Conservation (phyloP, 2,329 filamentous ascomycete species). For the Mycosphaerelloides madeirae region DNA sequence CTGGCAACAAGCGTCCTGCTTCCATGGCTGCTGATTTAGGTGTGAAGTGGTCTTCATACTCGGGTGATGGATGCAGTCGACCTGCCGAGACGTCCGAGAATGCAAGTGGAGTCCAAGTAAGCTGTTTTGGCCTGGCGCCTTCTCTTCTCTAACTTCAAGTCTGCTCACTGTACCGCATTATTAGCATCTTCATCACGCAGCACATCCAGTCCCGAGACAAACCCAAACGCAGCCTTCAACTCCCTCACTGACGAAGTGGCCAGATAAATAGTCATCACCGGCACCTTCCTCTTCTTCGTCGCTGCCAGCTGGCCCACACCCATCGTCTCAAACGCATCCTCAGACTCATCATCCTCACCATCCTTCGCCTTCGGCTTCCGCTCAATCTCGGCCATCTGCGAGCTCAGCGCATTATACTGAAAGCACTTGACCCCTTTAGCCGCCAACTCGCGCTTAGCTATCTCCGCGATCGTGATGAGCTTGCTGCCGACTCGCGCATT, state of each 20-base stretch:
- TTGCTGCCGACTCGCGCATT: slow-evolving; percentile 50
- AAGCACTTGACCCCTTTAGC: slow-evolving; percentile 44
- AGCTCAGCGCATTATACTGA: slow-evolving; percentile 31
- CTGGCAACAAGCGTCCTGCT: too few relatives aligned
- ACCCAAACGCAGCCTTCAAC: slow-evolving; percentile 48
- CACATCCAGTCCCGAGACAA: slow-evolving; percentile 7
- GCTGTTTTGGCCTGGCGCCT: too few relatives aligned
- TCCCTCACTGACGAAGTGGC: slow-evolving; percentile 52
- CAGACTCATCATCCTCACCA: slow-evolving; percentile 14
- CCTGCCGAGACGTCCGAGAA: too few relatives aligned
- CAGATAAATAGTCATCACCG: slow-evolving; percentile 59
- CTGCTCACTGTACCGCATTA: slow-evolving; percentile 8
- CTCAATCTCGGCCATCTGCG: slow-evolving; percentile 23
- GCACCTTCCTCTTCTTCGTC: slow-evolving; percentile 47
- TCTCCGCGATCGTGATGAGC: slow-evolving; percentile 64
- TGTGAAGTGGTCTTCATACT: too few relatives aligned
- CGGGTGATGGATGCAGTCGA: too few relatives aligned
- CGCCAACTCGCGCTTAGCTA: slow-evolving; percentile 41
- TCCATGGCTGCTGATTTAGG: too few relatives aligned
- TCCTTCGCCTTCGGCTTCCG: slow-evolving; percentile 11
- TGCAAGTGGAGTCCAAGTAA: too few relatives aligned
- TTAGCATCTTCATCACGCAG: slow-evolving; percentile 1
- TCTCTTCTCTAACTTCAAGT: background rate
- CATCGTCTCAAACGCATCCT: slow-evolving; percentile 29
- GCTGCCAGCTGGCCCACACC: slow-evolving; percentile 37